These are phyloP conservation scores for Podospora didyma DNA, from an alignment of 495 filamentous ascomycete species.

Conservation along the genomic window DNA sequence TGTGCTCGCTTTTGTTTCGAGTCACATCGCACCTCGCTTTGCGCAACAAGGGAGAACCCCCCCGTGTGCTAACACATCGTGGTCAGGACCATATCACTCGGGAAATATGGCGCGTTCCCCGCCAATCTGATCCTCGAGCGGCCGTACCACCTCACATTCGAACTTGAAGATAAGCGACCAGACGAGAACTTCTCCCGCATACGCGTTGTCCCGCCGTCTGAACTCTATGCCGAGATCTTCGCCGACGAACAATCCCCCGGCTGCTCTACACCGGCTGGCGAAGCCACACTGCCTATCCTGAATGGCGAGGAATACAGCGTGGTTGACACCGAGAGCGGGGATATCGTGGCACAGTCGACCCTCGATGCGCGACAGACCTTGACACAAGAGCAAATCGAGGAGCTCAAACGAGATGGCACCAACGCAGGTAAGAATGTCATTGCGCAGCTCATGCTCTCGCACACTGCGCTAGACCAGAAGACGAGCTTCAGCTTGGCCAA, in stretches of 20 bases:
- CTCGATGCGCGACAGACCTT: conserved; percentile 75
- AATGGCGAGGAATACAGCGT: conserved; percentile 37
- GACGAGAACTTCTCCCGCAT: conserved; percentile 55
- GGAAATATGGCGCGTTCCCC: conserved; percentile 86
- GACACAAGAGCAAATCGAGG: conserved; percentile 84
- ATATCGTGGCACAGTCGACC: conserved; percentile 71
- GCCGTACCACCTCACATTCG: conserved; percentile 87
- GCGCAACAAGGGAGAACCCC: too few relatives aligned
- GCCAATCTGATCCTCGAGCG: conserved; percentile 81
- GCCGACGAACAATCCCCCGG: conserved; percentile 45
- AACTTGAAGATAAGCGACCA: conserved; percentile 66
- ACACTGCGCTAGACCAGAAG: conserved; percentile 86
- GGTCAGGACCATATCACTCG: conserved; percentile 72
- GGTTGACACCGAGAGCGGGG: conserved; percentile 43
- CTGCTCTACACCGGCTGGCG: conserved; percentile 30
- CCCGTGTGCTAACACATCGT: conserved; percentile 2
- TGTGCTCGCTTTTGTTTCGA: too few relatives aligned
- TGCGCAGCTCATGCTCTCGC: conserved; percentile 76
- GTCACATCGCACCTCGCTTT: background rate
- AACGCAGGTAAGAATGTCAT: conserved; percentile 85
- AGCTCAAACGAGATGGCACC: conserved; percentile 72
- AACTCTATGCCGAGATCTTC: conserved; percentile 78
- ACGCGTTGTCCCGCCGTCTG: conserved; percentile 73
- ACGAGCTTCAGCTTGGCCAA: conserved; percentile 90
- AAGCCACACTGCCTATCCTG: conserved; percentile 23